A percentile compares a stretch with the other conserved stretches of the same genome.
These are phyloP conservation scores for Hyphodiscus sp. DNA, from an alignment of 2,329 filamentous ascomycete species.

Conservation along the genomic window DNA sequence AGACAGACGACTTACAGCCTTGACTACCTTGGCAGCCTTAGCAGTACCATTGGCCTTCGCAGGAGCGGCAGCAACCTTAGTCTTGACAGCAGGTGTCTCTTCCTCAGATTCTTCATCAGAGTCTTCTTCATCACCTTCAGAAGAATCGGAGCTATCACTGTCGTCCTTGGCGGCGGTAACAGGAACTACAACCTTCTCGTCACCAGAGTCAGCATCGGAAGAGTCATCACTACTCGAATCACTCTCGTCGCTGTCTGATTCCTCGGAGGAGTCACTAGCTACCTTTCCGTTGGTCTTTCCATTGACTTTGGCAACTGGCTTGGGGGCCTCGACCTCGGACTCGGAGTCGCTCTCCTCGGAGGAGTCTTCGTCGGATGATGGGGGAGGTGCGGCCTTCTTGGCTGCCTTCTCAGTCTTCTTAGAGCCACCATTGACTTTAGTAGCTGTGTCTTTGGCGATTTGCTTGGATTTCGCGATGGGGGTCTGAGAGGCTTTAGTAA, in stretches of 20 bases:
- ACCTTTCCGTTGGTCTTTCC: constrained; percentile 34
- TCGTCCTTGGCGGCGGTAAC: constrained; percentile 17
- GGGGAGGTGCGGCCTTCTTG: constrained; percentile 35
- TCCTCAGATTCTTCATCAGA: constrained; percentile 24
- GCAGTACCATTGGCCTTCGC: constrained; percentile 28
- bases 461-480: constrained; percentile 63
- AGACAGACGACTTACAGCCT: constrained; percentile 21
- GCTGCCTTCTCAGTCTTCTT: constrained; percentile 30
- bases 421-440: constrained; percentile 28
- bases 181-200: constrained; percentile 21
- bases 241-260: constrained; percentile 10
- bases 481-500: constrained; percentile 61
- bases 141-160: constrained; percentile 20
- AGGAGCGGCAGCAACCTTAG: constrained; percentile 18
- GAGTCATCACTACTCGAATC: constrained; percentile 14
- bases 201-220: constrained; percentile 21
- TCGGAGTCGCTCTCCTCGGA: constrained; percentile 28
- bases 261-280: constrained; percentile 29
- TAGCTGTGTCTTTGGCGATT: constrained; percentile 48
- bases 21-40: constrained; percentile 24
- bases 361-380: constrained; percentile 30
- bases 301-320: constrained; percentile 26
- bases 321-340: constrained; percentile 27
- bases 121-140: constrained; percentile 21
- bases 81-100: constrained; percentile 14